phyloP scores from a whole-genome alignment of 2,329 filamentous ascomycete species.

The Ascochyta clinopodiicola region DNA sequence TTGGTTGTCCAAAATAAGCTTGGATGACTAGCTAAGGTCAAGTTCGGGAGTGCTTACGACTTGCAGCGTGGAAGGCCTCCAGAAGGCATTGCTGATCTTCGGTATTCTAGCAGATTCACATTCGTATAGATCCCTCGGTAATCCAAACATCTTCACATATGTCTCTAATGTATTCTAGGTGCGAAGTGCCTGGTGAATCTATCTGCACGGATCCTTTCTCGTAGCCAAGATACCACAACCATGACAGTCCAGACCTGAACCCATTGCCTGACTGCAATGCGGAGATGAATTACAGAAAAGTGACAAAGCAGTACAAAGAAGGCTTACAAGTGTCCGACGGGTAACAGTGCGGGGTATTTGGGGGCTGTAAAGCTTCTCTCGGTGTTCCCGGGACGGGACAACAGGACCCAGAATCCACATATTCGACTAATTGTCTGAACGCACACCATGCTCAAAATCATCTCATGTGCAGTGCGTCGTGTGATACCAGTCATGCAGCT shows the following conservation, averaged over 20 bases:
- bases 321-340: constrained; percentile 8
- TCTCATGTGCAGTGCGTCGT: background rate
- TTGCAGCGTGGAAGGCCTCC: background rate
- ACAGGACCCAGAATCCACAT: no score
- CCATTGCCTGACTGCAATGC: background rate
- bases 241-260: no score
- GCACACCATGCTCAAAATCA: background rate
- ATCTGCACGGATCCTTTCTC: no score
- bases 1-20: background rate
- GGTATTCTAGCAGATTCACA: background rate
- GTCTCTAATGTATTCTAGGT: no score
- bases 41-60: constrained; percentile 2
- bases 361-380: constrained; percentile 26
- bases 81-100: constrained; percentile 8
- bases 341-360: constrained; percentile 20
- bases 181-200: no score
- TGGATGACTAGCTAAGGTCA: background rate
- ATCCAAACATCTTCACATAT: background rate
- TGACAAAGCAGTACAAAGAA: constrained; percentile 5
- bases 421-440: no score
- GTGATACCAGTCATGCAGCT: background rate
- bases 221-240: no score
- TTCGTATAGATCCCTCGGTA: constrained; percentile 3
- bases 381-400: background rate
- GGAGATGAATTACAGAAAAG: constrained; percentile 8